Percentiles rank a stretch among this genome's conserved stretches.
Conservation (phyloP, 1,284 basidiomycete species). For the Leccinum cinnamomeum region DNA sequence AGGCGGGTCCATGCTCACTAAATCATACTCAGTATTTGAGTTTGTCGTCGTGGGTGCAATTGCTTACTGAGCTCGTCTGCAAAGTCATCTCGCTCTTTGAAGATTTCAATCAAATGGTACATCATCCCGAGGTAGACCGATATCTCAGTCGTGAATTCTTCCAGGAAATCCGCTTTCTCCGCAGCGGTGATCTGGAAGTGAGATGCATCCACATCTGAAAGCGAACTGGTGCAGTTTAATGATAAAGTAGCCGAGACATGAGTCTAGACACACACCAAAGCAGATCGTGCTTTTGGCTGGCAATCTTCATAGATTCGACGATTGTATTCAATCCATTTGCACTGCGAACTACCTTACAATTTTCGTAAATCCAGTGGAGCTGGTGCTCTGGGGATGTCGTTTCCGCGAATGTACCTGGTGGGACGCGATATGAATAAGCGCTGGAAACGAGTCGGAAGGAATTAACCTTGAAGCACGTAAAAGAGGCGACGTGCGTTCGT, state of each 20-base stretch:
- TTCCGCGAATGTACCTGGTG: slow-evolving; percentile 85
- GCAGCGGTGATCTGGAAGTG: slow-evolving; percentile 66
- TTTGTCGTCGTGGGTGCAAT: slow-evolving; percentile 12
- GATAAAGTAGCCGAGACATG: slow-evolving; percentile 1
- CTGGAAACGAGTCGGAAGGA: slow-evolving; percentile 10
- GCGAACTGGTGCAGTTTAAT: slow-evolving; percentile 46
- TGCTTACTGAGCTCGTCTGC: slow-evolving; percentile 91
- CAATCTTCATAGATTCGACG: slow-evolving; percentile 88
- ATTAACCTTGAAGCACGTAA: slow-evolving; percentile 86
- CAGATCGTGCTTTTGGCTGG: slow-evolving; percentile 85
- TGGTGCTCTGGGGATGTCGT: slow-evolving; percentile 92
- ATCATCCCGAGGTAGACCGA: slow-evolving; percentile 91
- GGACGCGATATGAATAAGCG: slow-evolving; percentile 21
- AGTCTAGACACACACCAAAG: slow-evolving; percentile 53
- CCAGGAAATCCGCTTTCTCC: slow-evolving; percentile 77
- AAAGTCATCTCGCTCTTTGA: slow-evolving; percentile 89
- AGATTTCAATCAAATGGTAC: slow-evolving; percentile 91
- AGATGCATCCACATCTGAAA: slow-evolving; percentile 68
- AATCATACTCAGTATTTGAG: slow-evolving; percentile 16
- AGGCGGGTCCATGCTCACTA: slow-evolving; percentile 94
- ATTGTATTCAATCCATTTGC: slow-evolving; percentile 86
- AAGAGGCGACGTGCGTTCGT: slow-evolving; percentile 84
- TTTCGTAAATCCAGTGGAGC: slow-evolving; percentile 94
- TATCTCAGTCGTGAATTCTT: slow-evolving; percentile 88
- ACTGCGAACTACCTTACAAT: slow-evolving; percentile 82